Evolutionary conservation across 2,329 filamentous ascomycete genomes (phyloP).

Genomic region (Hymenoscyphus occultus): DNA sequence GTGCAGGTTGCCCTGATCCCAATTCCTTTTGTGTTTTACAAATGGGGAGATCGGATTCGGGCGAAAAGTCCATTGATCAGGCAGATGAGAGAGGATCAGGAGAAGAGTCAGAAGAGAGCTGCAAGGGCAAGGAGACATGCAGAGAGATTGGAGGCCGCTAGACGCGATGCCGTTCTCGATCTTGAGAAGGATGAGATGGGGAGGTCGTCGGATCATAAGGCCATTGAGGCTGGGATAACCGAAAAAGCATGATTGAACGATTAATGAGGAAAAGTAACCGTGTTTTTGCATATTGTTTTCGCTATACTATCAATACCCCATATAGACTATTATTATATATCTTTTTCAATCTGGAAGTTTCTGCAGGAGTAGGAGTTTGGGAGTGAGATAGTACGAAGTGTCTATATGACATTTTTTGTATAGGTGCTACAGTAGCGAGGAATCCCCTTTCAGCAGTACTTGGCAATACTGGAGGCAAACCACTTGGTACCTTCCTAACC

Average conservation of each 20-base stretch:
- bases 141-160: conserved; percentile 15
- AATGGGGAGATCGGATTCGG: conserved; percentile 53
- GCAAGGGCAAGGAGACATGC: conserved; percentile 18
- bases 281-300: not conserved
- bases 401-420: not conserved
- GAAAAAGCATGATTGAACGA: not conserved
- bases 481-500: too few species aligned
- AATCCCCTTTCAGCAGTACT: not conserved
- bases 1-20: conserved; percentile 73
- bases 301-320: not conserved
- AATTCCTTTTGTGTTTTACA: conserved; percentile 77
- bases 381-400: not conserved
- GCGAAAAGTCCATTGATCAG: conserved; percentile 47
- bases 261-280: not conserved
- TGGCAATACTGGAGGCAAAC: not conserved
- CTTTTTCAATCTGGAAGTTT: not conserved
- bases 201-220: not conserved
- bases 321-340: conserved; percentile 2
- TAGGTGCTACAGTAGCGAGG: not conserved
- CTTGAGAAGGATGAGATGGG: conserved; percentile 14
- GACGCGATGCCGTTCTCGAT: conserved; percentile 13
- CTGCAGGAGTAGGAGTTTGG: not conserved
- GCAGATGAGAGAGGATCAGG: conserved; percentile 37
- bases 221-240: conserved; percentile 6
- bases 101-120: conserved; percentile 28